Percentiles rank a stretch among this genome's conserved stretches.
Evolutionary conservation across 306 rosid genomes (phyloP).

Genomic region (Castanea sativa): DNA sequence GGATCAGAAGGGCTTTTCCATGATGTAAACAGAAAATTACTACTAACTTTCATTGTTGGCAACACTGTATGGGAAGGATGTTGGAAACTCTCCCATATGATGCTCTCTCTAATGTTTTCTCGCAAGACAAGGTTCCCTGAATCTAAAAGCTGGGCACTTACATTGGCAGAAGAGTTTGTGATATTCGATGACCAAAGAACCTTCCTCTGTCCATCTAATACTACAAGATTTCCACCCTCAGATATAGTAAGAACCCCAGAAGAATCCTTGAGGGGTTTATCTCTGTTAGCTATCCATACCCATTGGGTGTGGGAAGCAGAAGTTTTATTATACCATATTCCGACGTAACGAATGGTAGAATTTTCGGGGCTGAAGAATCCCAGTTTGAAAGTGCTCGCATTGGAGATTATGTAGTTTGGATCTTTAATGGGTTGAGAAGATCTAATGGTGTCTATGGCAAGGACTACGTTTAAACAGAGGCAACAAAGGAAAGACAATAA

Average conservation of each 20-base stretch:
- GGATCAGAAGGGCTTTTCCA: slow-evolving; percentile 39
- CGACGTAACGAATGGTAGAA: background rate
- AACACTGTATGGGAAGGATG: slow-evolving; percentile 23
- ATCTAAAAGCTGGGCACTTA: slow-evolving; percentile 29
- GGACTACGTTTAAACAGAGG: background rate
- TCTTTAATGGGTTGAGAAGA: background rate
- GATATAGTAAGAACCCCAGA: slow-evolving; percentile 21
- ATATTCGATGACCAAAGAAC: slow-evolving; percentile 36
- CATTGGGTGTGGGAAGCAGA: background rate
- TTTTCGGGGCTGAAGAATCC: slow-evolving; percentile 25
- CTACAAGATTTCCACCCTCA: slow-evolving; percentile 31
- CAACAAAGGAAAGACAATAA: background rate
- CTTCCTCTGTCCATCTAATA: slow-evolving; percentile 15
- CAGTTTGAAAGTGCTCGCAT: background rate
- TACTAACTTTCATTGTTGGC: slow-evolving; percentile 14
- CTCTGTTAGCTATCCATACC: slow-evolving; percentile 35
- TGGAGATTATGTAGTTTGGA: background rate
- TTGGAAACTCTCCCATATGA: slow-evolving; percentile 40
- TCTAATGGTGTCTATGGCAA: background rate
- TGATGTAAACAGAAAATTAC: background rate
- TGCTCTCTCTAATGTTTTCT: background rate
- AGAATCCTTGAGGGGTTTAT: slow-evolving; percentile 30
- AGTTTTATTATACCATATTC: slow-evolving; percentile 12
- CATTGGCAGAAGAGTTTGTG: background rate
- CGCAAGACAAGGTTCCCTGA: slow-evolving; percentile 31